Conservation (phyloP, 495 filamentous ascomycete species). For the Penicillium odoratum region DNA sequence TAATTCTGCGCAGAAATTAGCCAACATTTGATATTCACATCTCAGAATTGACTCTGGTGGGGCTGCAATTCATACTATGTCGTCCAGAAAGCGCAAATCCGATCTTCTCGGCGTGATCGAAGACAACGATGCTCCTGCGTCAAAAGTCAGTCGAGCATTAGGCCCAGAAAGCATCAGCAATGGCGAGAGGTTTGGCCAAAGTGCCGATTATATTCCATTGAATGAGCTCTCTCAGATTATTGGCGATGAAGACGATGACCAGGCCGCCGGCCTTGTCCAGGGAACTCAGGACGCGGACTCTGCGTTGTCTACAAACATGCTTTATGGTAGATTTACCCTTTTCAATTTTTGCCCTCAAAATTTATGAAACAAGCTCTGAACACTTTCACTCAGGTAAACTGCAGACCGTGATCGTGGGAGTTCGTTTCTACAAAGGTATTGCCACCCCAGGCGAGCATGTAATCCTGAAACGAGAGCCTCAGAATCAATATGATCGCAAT, state of each 20-base stretch:
- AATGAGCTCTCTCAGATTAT: slow-evolving; percentile 32
- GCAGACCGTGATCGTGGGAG: slow-evolving; percentile 74
- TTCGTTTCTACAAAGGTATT: slow-evolving; percentile 73
- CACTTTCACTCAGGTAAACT: slow-evolving; percentile 27
- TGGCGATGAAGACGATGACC: slow-evolving; percentile 41
- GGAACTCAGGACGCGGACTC: slow-evolving; percentile 44
- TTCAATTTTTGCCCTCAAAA: background rate
- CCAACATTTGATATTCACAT: background rate
- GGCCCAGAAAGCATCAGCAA: slow-evolving; percentile 8
- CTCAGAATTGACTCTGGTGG: background rate
- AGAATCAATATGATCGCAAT: slow-evolving; percentile 74
- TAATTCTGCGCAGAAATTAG: background rate
- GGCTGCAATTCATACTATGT: slow-evolving; percentile 6
- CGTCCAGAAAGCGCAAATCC: slow-evolving; percentile 25
- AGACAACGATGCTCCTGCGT: slow-evolving; percentile 21
- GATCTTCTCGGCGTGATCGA: slow-evolving; percentile 14
- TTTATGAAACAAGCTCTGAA: background rate
- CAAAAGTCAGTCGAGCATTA: slow-evolving; percentile 14
- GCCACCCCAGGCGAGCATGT: slow-evolving; percentile 74
- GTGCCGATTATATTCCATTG: slow-evolving; percentile 36
- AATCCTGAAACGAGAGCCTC: slow-evolving; percentile 64
- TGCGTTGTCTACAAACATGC: slow-evolving; percentile 39
- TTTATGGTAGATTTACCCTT: slow-evolving; percentile 47
- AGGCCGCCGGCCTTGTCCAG: slow-evolving; percentile 32
- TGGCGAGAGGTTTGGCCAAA: slow-evolving; percentile 38